phyloP scores from a whole-genome alignment of 495 filamentous ascomycete species.

The Penicillium goetzii region DNA sequence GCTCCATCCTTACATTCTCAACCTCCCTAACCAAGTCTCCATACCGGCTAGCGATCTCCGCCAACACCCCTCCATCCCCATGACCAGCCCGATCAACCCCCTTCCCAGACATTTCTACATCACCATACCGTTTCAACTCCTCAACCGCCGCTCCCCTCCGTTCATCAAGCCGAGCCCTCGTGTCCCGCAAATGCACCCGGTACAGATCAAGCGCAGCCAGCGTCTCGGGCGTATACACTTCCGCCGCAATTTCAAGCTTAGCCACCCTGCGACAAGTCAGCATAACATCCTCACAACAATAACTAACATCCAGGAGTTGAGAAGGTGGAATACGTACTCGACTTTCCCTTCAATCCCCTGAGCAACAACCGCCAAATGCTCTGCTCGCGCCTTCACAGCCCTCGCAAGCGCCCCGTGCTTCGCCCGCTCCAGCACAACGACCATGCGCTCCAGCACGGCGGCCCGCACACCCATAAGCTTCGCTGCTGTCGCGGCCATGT shows the following conservation, averaged over 20 bases:
- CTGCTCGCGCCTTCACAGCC: constrained; percentile 54
- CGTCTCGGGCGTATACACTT: constrained; percentile 63
- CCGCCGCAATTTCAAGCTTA: constrained; percentile 43
- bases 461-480: constrained; percentile 39
- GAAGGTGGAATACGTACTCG: constrained; percentile 42
- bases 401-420: constrained; percentile 71
- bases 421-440: constrained; percentile 55
- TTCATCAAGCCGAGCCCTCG: constrained; percentile 52
- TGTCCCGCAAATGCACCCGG: constrained; percentile 55
- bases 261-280: constrained; percentile 38
- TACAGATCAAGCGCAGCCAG: constrained; percentile 60
- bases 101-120: constrained; percentile 28
- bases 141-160: constrained; percentile 44
- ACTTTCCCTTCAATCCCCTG: constrained; percentile 56
- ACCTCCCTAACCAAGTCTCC: constrained; percentile 56
- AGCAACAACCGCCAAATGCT: constrained; percentile 64
- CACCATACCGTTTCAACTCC: constrained; percentile 59
- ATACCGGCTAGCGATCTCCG: constrained; percentile 65
- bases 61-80: constrained; percentile 39
- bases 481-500: constrained; percentile 45
- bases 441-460: constrained; percentile 43
- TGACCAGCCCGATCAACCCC: neutral
- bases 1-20: constrained; percentile 61
- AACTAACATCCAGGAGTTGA: neutral
- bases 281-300: neutral